phyloP scores from a whole-genome alignment of 2,329 filamentous ascomycete genomes.

The Trichophyton simii region DNA sequence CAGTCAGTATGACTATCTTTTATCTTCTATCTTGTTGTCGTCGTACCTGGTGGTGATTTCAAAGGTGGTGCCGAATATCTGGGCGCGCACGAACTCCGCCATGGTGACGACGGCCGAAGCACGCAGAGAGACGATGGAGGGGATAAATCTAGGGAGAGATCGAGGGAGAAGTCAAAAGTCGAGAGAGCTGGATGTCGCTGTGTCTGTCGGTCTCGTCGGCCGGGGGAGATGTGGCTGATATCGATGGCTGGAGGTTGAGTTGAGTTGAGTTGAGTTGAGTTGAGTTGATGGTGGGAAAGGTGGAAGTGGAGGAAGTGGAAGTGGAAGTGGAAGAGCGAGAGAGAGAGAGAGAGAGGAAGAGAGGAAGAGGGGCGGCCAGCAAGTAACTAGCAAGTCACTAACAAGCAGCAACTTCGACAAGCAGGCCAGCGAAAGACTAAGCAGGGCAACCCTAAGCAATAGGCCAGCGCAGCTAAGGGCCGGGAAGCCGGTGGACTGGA shows the following conservation, averaged over 20 bases:
- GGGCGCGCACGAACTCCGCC: slow-evolving; percentile 98
- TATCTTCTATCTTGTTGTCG: slow-evolving; percentile 5
- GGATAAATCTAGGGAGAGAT: neutral
- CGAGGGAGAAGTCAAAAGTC: no score
- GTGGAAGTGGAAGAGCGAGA: no score
- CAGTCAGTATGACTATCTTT: neutral
- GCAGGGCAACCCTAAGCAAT: neutral
- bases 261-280: no score
- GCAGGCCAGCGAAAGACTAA: neutral
- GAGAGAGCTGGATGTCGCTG: no score
- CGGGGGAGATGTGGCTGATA: no score
- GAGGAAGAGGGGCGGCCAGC: neutral
- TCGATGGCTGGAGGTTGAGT: no score
- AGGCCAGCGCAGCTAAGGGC: neutral
- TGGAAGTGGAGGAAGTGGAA: neutral
- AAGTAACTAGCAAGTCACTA: no score
- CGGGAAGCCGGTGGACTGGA: neutral
- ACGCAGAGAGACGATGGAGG: neutral
- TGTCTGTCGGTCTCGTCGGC: no score
- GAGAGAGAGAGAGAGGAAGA: neutral
- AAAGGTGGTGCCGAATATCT: slow-evolving; percentile 99
- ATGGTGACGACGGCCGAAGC: slow-evolving; percentile 37
- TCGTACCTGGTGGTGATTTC: slow-evolving; percentile 93
- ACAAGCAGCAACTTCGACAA: neutral
- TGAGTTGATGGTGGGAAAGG: neutral